phyloP scores from a whole-genome alignment of 306 rosid genomes.

The Purshia tridentata region DNA sequence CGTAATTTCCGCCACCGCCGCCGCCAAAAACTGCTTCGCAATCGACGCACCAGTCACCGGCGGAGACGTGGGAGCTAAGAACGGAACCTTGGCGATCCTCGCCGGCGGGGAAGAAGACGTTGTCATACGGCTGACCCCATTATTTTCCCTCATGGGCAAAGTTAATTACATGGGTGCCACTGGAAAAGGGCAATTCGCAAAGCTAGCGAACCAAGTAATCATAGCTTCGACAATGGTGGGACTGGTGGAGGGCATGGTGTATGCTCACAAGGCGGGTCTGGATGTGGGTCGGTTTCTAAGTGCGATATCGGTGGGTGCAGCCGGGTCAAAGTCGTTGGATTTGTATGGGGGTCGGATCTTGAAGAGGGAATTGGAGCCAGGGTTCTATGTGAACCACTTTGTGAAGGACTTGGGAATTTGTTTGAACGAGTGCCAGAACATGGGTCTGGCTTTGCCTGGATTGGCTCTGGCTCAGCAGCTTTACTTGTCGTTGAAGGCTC shows the following conservation, averaged over 20 bases:
- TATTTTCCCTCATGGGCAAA: constrained; percentile 61
- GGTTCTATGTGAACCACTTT: constrained; percentile 76
- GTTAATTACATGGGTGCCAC: constrained; percentile 81
- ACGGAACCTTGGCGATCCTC: constrained; percentile 69
- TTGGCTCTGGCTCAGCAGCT: constrained; percentile 93
- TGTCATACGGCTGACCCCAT: constrained; percentile 33
- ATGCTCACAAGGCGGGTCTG: constrained; percentile 76
- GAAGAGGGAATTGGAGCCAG: constrained; percentile 76
- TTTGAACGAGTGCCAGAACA: constrained; percentile 75
- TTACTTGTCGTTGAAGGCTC: constrained; percentile 70
- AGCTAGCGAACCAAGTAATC: constrained; percentile 77
- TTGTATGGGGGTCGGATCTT: constrained; percentile 58
- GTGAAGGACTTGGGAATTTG: constrained; percentile 93
- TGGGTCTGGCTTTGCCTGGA: constrained; percentile 83
- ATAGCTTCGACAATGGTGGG: constrained; percentile 86
- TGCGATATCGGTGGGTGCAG: constrained; percentile 75
- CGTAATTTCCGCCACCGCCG: constrained; percentile 59
- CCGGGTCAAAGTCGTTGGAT: constrained; percentile 70
- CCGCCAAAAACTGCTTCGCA: constrained; percentile 48
- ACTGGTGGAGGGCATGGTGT: constrained; percentile 80
- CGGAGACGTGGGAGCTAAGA: constrained; percentile 81
- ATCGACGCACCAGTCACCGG: constrained; percentile 91
- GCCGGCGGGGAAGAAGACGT: constrained; percentile 65
- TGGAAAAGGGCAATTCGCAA: constrained; percentile 90
- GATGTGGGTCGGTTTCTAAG: constrained; percentile 60